Base-by-base conservation (phyloP, 345 rosid species). In the Eucalyptus erythrocorys region DNA sequence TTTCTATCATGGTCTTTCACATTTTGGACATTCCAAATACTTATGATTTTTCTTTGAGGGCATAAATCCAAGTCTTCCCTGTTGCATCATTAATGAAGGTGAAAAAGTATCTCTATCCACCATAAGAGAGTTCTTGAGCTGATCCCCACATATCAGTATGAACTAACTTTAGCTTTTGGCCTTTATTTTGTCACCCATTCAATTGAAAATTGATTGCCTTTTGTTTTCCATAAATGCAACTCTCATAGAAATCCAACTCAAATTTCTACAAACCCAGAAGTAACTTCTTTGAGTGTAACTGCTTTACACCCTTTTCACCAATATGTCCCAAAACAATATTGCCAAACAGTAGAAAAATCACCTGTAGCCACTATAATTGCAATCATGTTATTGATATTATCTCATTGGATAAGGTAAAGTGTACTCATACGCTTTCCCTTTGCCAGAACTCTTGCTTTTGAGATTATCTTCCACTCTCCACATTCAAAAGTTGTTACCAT, bases 111-210 rank as follows among this genome's bases (percentile, higher is more conserved):
- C 64, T 57, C 6, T 57, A 1, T 24, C n/a, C n/a, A 57, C 1
- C 64, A 57, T 57, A 57, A 57, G 7, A 4, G 14, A 57, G 64
- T 57, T 57, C 64, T 10, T 57, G n/a, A 57, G 64, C 64, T 1
- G 1, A 17, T 57, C 64, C 30, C 6, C 64, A 57, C 6, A 57
- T 5, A 57, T 57, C 6, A 2, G 0, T 55, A 55, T 55, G 55
- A 51, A 51, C 10, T 8, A 51, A 57, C 6, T 57, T 13, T 10
- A 24, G 1, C 13, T 57, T 24, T 57, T 57, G 27, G 13, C 3
- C 0, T 57, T 57, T 26, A 57, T 57, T 57, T 0, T 57, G 0
- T 24, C 1, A 1, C 0, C 1, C n/a, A 10, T 57, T 57, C 13
- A 57, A 4, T 10, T 10, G n/a, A 57, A 24, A 57, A 57, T 6